Percentiles rank a stretch among this genome's conserved stretches.
Evolutionary conservation across 2,329 filamentous ascomycete genomes (phyloP).

Genomic region (Passalora sequoiae): DNA sequence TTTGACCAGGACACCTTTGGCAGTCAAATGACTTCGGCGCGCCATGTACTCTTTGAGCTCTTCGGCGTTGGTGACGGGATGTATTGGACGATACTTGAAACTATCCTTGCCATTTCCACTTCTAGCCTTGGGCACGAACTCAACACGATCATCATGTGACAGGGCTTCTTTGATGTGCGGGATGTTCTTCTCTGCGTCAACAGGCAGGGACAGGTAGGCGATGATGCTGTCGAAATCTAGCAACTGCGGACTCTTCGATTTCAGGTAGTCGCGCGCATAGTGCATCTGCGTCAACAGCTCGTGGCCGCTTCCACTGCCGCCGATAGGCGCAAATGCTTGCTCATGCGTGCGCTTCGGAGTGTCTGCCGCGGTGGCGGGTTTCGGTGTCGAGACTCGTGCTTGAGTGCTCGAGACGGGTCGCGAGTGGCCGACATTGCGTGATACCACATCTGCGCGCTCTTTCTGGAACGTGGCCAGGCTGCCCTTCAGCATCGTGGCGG

Average conservation of each 20-base stretch:
- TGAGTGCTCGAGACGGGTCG: conserved; percentile 23
- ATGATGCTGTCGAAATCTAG: conserved; percentile 72
- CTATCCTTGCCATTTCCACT: conserved; percentile 51
- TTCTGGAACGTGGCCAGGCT: conserved; percentile 29
- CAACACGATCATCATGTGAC: conserved; percentile 59
- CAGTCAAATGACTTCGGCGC: conserved; percentile 62
- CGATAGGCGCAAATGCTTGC: conserved; percentile 17
- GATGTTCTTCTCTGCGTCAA: conserved; percentile 34
- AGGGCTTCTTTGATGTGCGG: conserved; percentile 63
- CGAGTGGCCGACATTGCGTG: conserved; percentile 27
- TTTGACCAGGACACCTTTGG: conserved; percentile 74
- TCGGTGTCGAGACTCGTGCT: conserved; percentile 25
- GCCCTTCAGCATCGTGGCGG: conserved; percentile 27
- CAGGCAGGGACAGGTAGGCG: conserved; percentile 67
- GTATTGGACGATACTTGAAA: conserved; percentile 79
- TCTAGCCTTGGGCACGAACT: conserved; percentile 45
- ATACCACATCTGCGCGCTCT: conserved; percentile 28
- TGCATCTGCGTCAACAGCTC: conserved; percentile 83
- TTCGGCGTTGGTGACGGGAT: conserved; percentile 72
- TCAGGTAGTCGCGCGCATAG: conserved; percentile 79
- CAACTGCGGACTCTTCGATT: conserved; percentile 58
- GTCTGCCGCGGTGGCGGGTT: conserved; percentile 36
- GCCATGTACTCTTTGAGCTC: conserved; percentile 78
- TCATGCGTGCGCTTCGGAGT: conserved; percentile 48
- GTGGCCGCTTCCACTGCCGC: conserved; percentile 52